Evolutionary conservation across 352 stramenopile species (phyloP), one percentile per base, ranked within the genome.

Genomic region (Globisporangium lucens): DNA sequence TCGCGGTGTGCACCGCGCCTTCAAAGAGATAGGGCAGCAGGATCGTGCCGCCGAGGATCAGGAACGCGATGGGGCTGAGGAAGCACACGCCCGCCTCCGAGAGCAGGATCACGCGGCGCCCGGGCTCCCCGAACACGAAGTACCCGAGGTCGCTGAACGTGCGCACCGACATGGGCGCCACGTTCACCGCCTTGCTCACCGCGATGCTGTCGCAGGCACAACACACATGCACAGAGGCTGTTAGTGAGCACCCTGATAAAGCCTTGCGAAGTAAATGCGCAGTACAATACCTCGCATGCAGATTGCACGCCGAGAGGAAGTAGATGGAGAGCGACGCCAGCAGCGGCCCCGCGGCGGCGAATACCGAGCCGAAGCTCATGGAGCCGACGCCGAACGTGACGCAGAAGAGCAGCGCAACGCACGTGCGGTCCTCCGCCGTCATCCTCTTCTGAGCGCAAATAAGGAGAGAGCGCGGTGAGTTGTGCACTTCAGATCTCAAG

Each of bases 281-380:
- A 33, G 2, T 24, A 67, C 22, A 9, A 2, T 53, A 87, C 79
- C 79, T 87, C 17, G 83, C 78, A 66, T 90, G 84, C 29, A 90
- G 79, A 47, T 92, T 92, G 73, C 84, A 89, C 30, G 80, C 79
- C n/a, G 85, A 90, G 57, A 90, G 74, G 71, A 93, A 89, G 56
- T 91, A 91, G 59, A 93, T 74, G 38, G 75, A 75, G 52, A 90
- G 73, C 52, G 80, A 83, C 15, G 80, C 82, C 3, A 89, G 56
- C 22, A 91, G 63, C 17, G 82, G 80, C 0, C 85, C 82, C 1
- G 82, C 75, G 30, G 80, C 75, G 3, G 80, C 82, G 62, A 91
- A 93, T 29, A 90, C 73, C 56, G 80, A 72, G 43, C 82, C 79
- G 60, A 93, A 91, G 68, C 82, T 90, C 75, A 90, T 87, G 52